Base-by-base conservation (phyloP, 2,329 filamentous ascomycete genomes). In the Aspergillus neoniger region DNA sequence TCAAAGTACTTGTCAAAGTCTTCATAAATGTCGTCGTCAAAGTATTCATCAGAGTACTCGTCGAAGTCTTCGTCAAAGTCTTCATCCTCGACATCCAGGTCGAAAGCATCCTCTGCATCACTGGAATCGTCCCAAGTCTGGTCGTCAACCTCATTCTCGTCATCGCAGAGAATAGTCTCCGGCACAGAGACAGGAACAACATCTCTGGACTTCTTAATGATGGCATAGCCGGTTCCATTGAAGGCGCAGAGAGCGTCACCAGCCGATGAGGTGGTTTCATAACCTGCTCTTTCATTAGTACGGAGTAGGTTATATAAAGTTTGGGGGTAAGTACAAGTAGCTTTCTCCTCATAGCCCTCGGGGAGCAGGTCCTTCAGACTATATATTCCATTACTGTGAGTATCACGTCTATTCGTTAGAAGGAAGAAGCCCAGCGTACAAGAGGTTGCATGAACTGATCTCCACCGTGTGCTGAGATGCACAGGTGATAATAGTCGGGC, bases 241-340 rank as follows among this genome's bases (percentile, higher is more conserved):
- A 72, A 68, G 3, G 67, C 66, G 52, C 70, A 72, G 53, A 70
- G 58, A 2, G 69, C 68, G 49, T 68, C 59, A 0, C 68, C 69
- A 17, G 64, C 57, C 3, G 8, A 25, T 2, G 51, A 32, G 30
- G 57, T 52, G 8, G 60, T 57, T 57, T 66, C 61, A 21, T 68
- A 66, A 14, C 66, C 67, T 67, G n/a, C 12, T 14, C 25, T 59
- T 44, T 36, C 10, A 41, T 44, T 14, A 28, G 36, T 49, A 9
- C 14, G 12, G 8, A 3, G 5, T 25, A 14, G 19, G 15, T 6
- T 39, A 30, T n/a, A 8, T 5, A 44, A 9, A 36, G n/a, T 14
- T 14, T 14, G 17, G 32, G 21, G 28, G 51, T 61, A 36, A 36
- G 48, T 58, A 70, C 68, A 69, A n/a, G 66, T 53, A 14, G 66